These are phyloP conservation scores for Thelephora terrestris DNA, from an alignment of 1,284 basidiomycete species.

Conservation along the genomic window DNA sequence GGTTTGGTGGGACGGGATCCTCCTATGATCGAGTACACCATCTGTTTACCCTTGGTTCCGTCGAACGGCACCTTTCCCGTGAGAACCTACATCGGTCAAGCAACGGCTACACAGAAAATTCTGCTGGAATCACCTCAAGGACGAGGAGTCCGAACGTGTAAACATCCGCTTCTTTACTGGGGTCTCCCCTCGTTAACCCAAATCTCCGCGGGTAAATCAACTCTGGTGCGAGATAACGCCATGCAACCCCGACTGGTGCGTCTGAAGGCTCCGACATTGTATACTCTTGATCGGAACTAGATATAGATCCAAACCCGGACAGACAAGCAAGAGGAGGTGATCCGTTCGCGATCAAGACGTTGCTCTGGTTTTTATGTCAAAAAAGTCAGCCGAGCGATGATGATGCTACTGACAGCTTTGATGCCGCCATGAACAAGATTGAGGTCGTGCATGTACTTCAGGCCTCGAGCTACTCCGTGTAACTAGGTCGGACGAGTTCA, in stretches of 20 bases:
- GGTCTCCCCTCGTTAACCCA: too few species aligned
- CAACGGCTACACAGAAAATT: too few species aligned
- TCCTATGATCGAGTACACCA: background rate
- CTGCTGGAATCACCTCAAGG: background rate
- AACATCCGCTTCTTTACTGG: background rate
- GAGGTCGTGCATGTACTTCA: slow-evolving; percentile 3
- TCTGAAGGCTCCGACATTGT: too few species aligned
- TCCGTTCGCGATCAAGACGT: background rate
- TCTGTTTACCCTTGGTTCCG: too few species aligned
- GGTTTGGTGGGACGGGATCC: background rate
- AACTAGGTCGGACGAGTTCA: background rate
- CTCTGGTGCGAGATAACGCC: too few species aligned
- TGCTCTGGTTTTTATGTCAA: background rate
- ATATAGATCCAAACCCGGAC: background rate
- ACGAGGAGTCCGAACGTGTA: background rate
- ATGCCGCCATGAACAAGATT: slow-evolving; percentile 5
- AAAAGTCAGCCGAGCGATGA: too few species aligned
- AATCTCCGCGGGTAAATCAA: too few species aligned
- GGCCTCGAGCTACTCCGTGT: slow-evolving; percentile 1
- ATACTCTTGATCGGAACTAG: too few species aligned
- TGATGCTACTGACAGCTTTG: background rate
- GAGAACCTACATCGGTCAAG: background rate
- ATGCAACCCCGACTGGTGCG: too few species aligned
- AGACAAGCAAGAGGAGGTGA: background rate
- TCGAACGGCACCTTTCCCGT: background rate